Conservation (phyloP, 2,329 filamentous ascomycete species). For the Clonostachys chloroleuca region DNA sequence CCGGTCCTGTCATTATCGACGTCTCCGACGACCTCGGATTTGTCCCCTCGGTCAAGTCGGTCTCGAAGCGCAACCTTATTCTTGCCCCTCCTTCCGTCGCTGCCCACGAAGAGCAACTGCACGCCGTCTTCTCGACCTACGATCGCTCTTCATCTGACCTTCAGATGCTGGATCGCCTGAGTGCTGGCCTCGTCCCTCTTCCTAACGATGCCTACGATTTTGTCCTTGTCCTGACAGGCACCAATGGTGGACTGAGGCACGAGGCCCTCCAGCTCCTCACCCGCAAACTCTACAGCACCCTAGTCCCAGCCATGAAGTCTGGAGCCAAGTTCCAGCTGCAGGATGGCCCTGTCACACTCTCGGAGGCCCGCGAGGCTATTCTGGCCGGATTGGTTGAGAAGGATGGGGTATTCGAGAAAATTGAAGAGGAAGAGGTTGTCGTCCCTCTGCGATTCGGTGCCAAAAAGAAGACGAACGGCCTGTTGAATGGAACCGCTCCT, state of each 20-base stretch:
- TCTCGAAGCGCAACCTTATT: constrained; percentile 62
- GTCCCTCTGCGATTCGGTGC: constrained; percentile 39
- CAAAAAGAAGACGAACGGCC: constrained; percentile 16
- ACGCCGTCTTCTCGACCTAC: constrained; percentile 64
- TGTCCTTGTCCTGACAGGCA: constrained; percentile 78
- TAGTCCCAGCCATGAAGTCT: constrained; percentile 67
- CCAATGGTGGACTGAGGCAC: constrained; percentile 56
- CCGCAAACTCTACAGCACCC: constrained; percentile 61
- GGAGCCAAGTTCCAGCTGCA: constrained; percentile 67
- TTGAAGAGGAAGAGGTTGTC: constrained; percentile 55
- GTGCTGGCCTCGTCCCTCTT: constrained; percentile 74
- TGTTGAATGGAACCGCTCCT: not conserved
- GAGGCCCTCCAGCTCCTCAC: constrained; percentile 63
- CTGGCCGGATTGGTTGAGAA: constrained; percentile 71
- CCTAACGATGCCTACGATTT: constrained; percentile 76
- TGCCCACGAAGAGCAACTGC: constrained; percentile 75
- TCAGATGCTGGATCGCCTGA: constrained; percentile 95
- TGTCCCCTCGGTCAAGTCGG: constrained; percentile 19
- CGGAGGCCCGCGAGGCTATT: constrained; percentile 70
- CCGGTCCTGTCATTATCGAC: constrained; percentile 50
- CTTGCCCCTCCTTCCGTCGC: constrained; percentile 89
- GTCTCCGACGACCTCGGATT: constrained; percentile 47
- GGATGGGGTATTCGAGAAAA: constrained; percentile 68
- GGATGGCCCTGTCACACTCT: constrained; percentile 50
- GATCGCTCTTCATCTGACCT: constrained; percentile 78